Evolutionary conservation across 192 early-diverging fungal genomes (phyloP).

Genomic region (Chytriomyces hyalinus): DNA sequence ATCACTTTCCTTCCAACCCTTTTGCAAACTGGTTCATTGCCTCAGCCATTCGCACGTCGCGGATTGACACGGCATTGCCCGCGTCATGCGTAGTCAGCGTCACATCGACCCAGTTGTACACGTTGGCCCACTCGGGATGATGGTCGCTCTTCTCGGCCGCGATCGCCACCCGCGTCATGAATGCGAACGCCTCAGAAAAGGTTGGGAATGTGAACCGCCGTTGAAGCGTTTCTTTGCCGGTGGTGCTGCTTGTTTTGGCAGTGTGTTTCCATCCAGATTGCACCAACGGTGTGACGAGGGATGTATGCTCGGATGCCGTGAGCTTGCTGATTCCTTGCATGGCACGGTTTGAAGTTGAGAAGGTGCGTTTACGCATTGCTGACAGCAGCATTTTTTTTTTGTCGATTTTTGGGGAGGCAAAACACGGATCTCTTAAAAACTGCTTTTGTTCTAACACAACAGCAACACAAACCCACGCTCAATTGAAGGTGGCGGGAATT

Average conservation of each 20-base stretch:
- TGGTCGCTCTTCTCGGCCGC: conserved; percentile 91
- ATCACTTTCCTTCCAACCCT: conserved; percentile 6
- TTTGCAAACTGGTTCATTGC: conserved; percentile 44
- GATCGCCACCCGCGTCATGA: conserved; percentile 92
- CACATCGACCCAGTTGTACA: conserved; percentile 91
- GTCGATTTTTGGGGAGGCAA: too few species aligned
- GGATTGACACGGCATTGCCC: conserved; percentile 70
- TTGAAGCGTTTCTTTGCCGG: conserved; percentile 48
- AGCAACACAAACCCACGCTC: too few species aligned
- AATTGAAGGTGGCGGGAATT: neutral
- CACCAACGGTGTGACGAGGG: neutral
- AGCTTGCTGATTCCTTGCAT: neutral
- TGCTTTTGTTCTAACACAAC: too few species aligned
- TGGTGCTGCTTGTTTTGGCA: conserved; percentile 46
- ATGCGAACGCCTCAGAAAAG: conserved; percentile 90
- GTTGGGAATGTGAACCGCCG: conserved; percentile 80
- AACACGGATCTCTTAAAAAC: too few species aligned
- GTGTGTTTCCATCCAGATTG: neutral
- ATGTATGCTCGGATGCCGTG: neutral
- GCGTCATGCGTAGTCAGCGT: conserved; percentile 91
- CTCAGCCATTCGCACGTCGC: conserved; percentile 74
- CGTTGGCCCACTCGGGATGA: conserved; percentile 89
- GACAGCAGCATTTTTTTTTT: too few species aligned
- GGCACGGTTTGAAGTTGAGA: neutral
- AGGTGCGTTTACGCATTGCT: too few species aligned